Evolutionary conservation across 2,329 filamentous ascomycete species (phyloP).

Genomic region (Botrytis galanthina): DNA sequence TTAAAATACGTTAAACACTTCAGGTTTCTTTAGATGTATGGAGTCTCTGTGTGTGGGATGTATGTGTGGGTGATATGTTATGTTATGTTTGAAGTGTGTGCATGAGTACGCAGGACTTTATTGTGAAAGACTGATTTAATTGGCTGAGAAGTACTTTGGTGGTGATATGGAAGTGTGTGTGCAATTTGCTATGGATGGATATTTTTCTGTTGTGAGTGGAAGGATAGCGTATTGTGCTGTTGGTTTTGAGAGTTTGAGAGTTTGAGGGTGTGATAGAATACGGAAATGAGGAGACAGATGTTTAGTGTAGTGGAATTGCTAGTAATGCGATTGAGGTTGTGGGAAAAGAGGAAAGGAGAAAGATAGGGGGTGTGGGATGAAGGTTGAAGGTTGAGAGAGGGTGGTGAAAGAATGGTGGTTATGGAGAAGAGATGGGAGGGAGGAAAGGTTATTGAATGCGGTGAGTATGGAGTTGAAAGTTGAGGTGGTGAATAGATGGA

Average conservation of each 20-base stretch:
- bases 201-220: neutral
- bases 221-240: neutral
- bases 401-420: neutral
- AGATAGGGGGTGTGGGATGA: too few relatives aligned
- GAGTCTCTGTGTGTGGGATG: neutral
- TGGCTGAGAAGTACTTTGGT: too few relatives aligned
- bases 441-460: neutral
- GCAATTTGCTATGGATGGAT: too few relatives aligned
- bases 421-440: neutral
- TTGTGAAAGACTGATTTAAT: too few relatives aligned
- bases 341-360: neutral
- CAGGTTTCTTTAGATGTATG: neutral
- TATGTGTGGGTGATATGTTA: too few relatives aligned
- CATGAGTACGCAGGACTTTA: neutral
- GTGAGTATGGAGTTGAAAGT: neutral
- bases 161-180: too few relatives aligned
- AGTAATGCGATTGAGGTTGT: neutral
- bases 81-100: neutral
- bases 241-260: neutral
- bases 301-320: neutral
- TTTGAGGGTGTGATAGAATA: too few relatives aligned
- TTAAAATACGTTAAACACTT: neutral
- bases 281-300: neutral
- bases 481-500: neutral
- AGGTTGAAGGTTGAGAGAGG: rapidly evolving